These are phyloP conservation scores for Claviceps pusilla DNA, from an alignment of 2,329 filamentous ascomycete species.

Conservation along the genomic window DNA sequence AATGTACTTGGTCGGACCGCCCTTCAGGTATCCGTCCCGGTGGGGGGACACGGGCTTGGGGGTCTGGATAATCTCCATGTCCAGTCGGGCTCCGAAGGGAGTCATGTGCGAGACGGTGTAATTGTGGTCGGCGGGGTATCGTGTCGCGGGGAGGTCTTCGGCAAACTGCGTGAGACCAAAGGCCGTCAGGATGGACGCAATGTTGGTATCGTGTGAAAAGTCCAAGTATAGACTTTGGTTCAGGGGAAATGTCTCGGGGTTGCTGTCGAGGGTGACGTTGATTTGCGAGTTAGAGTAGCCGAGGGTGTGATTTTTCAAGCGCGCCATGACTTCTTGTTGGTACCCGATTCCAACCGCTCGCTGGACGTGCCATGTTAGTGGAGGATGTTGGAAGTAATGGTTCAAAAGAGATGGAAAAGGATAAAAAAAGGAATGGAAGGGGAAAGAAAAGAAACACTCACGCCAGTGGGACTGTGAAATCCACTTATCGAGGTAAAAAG, in stretches of 20 bases:
- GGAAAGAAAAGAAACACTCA: constrained; percentile 15
- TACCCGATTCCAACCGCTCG: constrained; percentile 60
- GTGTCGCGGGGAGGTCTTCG: constrained; percentile 38
- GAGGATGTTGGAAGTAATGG: neutral
- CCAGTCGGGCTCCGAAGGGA: constrained; percentile 57
- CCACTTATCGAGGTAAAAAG: constrained; percentile 45
- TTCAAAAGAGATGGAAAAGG: too few species aligned
- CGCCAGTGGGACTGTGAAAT: constrained; percentile 49
- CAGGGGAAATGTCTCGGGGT: constrained; percentile 53
- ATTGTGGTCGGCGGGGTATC: constrained; percentile 41
- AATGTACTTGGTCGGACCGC: constrained; percentile 49
- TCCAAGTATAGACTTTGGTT: constrained; percentile 63
- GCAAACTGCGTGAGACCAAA: constrained; percentile 59
- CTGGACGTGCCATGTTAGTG: constrained; percentile 11
- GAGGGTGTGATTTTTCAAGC: constrained; percentile 51
- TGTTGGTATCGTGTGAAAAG: constrained; percentile 66
- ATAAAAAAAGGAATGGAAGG: too few species aligned
- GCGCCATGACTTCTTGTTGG: constrained; percentile 57
- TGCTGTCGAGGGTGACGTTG: constrained; percentile 58
- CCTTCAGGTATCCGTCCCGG: constrained; percentile 37
- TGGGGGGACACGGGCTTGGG: constrained; percentile 46
- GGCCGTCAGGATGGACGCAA: constrained; percentile 53
- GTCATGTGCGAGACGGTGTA: constrained; percentile 53
- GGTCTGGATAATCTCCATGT: constrained; percentile 58
- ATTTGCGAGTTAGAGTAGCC: constrained; percentile 44